A percentile compares a stretch with the other conserved stretches of the same genome.
phyloP scores from a whole-genome alignment of 176 grass and related monocot species.

The Musa beccarii region DNA sequence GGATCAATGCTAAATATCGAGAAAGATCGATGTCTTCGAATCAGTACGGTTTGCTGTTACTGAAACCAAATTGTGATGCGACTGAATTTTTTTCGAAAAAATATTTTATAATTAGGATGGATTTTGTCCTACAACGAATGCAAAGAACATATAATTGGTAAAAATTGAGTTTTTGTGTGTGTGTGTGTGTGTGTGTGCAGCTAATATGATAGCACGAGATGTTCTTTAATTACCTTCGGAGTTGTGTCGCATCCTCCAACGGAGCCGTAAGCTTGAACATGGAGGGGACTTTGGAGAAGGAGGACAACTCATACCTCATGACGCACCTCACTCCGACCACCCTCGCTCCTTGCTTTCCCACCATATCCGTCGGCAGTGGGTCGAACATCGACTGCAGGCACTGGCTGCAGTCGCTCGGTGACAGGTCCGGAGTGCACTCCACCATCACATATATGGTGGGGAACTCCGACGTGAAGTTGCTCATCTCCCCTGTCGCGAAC shows the following conservation, averaged over 20 bases:
- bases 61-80: too few species aligned
- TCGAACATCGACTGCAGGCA: constrained; percentile 6
- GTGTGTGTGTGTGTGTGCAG: too few species aligned
- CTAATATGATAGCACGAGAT: too few species aligned
- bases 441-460: neutral
- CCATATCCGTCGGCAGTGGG: neutral
- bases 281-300: neutral
- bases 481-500: neutral
- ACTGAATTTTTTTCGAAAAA: too few species aligned
- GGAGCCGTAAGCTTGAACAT: neutral
- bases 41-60: too few species aligned
- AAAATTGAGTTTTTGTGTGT: too few species aligned
- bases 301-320: constrained; percentile 20
- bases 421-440: constrained; percentile 20
- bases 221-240: neutral
- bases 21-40: too few species aligned
- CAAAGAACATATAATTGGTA: too few species aligned
- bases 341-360: constrained; percentile 2
- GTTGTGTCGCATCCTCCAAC: neutral
- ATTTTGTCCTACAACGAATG: too few species aligned
- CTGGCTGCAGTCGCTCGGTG: neutral
- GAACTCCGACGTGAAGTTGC: neutral
- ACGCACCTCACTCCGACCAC: constrained; percentile 7
- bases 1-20: too few species aligned
- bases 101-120: too few species aligned